These are phyloP conservation scores for Suhomyces vadensis DNA, from an alignment of 805 yeast genomes.

Conservation along the genomic window DNA sequence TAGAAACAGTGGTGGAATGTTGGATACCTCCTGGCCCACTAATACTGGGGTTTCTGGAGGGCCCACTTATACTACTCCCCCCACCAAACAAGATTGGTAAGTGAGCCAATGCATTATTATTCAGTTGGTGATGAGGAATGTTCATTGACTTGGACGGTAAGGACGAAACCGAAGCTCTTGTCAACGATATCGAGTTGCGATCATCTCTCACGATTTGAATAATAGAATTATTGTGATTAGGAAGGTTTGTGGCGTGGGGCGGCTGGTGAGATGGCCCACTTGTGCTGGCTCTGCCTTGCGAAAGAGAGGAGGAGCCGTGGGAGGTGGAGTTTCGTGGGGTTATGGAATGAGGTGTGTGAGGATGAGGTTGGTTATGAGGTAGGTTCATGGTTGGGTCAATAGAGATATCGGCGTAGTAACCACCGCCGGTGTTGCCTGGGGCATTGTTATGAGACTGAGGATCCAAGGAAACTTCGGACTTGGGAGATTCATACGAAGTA, in stretches of 20 bases:
- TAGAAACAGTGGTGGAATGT: conserved; percentile 35
- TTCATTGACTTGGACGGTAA: conserved; percentile 48
- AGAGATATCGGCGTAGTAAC: conserved; percentile 45
- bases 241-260: conserved; percentile 5
- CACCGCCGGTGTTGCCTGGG: conserved; percentile 36
- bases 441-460: conserved; percentile 31
- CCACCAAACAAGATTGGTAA: conserved; percentile 46
- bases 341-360: conserved; percentile 25
- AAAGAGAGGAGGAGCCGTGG: conserved; percentile 5
- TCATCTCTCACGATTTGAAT: conserved; percentile 45
- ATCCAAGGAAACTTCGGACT: conserved; percentile 30
- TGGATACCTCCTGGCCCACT: conserved; percentile 38
- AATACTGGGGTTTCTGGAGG: conserved; percentile 39
- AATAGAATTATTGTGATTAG: conserved; percentile 38
- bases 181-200: conserved; percentile 32
- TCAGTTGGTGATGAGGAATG: conserved; percentile 47
- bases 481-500: conserved; percentile 26
- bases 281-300: not conserved
- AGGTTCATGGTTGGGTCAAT: conserved; percentile 48
- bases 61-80: conserved; percentile 41
- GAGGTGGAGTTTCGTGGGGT: conserved; percentile 35
- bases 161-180: conserved; percentile 41
- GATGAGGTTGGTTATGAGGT: conserved; percentile 42
- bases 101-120: conserved; percentile 40
- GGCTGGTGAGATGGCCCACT: not conserved